Percentiles rank a stretch among this genome's conserved stretches.
Conservation (phyloP, 495 filamentous ascomycete species). For the Neurospora sp. region DNA sequence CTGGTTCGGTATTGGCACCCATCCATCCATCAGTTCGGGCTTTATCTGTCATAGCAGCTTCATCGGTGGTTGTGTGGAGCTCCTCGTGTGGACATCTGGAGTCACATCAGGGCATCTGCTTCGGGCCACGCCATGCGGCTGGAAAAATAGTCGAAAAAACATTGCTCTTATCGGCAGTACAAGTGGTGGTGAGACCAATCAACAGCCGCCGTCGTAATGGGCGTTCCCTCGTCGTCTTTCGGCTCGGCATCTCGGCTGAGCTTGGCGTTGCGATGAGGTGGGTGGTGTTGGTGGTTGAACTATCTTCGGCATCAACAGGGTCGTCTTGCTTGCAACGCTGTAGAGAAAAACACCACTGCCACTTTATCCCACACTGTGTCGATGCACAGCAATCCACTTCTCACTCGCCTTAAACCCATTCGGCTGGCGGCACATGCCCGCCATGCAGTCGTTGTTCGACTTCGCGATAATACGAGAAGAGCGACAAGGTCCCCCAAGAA, state of each 20-base stretch:
- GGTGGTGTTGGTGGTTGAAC: neutral
- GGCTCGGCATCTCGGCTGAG: neutral
- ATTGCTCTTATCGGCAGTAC: neutral
- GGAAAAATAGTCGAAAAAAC: neutral
- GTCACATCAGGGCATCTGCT: neutral
- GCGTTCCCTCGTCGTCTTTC: neutral
- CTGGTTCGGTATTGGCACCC: neutral
- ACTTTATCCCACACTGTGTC: neutral
- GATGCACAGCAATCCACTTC: neutral
- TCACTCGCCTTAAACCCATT: neutral
- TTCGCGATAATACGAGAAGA: neutral
- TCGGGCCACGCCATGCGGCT: neutral
- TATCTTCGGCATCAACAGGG: neutral
- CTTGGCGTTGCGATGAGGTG: neutral
- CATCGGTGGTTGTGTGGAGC: neutral
- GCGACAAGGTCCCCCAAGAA: neutral
- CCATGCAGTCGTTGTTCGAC: neutral
- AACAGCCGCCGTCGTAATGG: neutral
- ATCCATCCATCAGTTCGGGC: neutral
- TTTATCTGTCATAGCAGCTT: neutral
- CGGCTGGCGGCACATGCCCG: neutral
- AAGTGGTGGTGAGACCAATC: neutral
- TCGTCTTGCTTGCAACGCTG: neutral
- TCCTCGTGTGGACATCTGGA: neutral
- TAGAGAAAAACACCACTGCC: neutral